Evolutionary conservation across 129 eudicot species (phyloP), one percentile per base, ranked within the genome.

Genomic region (Flaveria bidentis): DNA sequence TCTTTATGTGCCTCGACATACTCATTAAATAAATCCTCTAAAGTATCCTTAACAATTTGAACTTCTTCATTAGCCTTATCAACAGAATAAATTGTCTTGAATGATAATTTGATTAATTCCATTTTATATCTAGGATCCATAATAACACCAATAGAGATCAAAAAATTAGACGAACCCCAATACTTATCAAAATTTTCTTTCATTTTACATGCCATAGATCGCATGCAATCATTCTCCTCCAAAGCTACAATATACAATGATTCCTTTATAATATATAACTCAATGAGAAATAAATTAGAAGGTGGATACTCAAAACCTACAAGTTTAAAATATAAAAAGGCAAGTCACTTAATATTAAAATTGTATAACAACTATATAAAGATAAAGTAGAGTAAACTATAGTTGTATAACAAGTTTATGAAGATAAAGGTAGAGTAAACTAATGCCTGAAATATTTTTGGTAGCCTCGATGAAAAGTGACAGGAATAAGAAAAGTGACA

Each of bases 1-100:
- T 20, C 0, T 46, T 71, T 71, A 71, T 71, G 26, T 14, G 75
- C 75, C 28, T 47, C 17, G 7, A 71, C 49, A 51, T 71, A 71
- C n/a, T 71, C 75, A 5, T 15, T 8, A 50, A 49, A 71, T 47
- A 71, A 49, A 1, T 26, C 47, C 2, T 71, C 47, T 71, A 71
- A 49, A 50, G 65, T 23, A 4, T 58, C 33, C 3, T 0, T 5
- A 58, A 58, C 2, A 22, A 10, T 15, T 58, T 58, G 0, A 58
- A 10, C 36, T 58, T 58, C 36, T 58, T 17, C 15, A 22, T 6
- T 3, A 58, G 36, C 13, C 16, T 58, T 10, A 58, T 22, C 16
- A 10, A 28, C 16, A 49, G 20, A 61, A 60, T 60, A 11, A 60
- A 60, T 60, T 23, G 41, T 9, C 36, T 23, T 0, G n/a, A 10